phyloP scores from a whole-genome alignment of 345 rosid species.

The Syzygium aromaticum region DNA sequence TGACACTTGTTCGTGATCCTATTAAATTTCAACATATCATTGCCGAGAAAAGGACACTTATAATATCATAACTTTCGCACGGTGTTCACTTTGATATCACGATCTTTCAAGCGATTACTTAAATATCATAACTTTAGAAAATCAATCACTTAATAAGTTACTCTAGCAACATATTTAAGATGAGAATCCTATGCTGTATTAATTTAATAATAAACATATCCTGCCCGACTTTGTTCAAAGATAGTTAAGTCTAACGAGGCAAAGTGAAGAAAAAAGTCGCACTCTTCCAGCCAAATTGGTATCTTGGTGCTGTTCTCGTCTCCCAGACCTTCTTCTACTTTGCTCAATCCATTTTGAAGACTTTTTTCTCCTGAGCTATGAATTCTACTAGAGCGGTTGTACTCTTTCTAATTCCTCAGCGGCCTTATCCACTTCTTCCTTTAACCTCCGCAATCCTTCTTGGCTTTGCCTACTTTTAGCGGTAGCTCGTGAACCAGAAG shows the following conservation, averaged over 20 bases:
- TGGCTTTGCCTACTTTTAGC: not conserved
- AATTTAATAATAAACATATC: too few species aligned
- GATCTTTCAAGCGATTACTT: not conserved
- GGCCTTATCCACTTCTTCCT: not conserved
- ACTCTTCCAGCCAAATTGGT: not conserved
- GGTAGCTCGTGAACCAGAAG: not conserved
- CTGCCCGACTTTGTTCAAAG: not conserved
- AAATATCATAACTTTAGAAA: too few species aligned
- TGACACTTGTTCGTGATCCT: not conserved
- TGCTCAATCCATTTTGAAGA: not conserved
- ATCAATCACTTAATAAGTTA: not conserved
- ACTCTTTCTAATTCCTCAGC: not conserved
- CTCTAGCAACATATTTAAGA: not conserved
- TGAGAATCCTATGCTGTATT: not conserved
- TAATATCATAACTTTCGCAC: not conserved
- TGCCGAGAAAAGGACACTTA: not conserved
- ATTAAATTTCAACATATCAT: not conserved
- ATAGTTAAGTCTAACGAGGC: not conserved
- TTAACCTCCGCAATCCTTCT: not conserved
- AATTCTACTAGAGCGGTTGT: not conserved
- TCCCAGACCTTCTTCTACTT: not conserved
- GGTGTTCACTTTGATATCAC: not conserved
- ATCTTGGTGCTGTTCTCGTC: not conserved
- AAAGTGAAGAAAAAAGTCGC: not conserved
- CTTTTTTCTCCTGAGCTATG: not conserved